phyloP scores from a whole-genome alignment of 139 green algal genomes.

The Micromonas commoda region DNA sequence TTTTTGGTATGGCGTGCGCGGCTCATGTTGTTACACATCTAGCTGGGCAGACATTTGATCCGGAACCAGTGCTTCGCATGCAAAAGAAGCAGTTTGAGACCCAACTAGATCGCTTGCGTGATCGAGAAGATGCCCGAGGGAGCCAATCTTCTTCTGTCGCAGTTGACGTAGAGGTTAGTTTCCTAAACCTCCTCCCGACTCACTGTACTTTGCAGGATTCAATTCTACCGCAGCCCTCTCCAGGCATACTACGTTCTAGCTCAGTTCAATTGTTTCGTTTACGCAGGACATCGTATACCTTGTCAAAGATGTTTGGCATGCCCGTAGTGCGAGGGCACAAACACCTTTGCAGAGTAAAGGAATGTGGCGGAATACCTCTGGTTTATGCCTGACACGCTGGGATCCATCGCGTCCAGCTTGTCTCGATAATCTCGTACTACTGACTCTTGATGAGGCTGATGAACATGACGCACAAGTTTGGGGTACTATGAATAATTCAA shows the following conservation, averaged over 20 bases:
- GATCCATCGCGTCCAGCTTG: slow-evolving; percentile 37
- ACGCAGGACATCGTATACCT: slow-evolving; percentile 43
- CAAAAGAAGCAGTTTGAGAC: slow-evolving; percentile 43
- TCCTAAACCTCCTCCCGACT: too few relatives aligned
- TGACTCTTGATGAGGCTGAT: slow-evolving; percentile 56
- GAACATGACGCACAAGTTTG: slow-evolving; percentile 18
- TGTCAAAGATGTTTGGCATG: slow-evolving; percentile 42
- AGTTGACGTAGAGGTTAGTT: slow-evolving; percentile 24
- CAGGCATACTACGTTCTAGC: too few relatives aligned
- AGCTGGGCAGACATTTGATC: slow-evolving; percentile 51
- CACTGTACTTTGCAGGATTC: too few relatives aligned
- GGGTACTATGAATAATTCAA: too few relatives aligned
- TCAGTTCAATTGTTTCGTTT: slow-evolving; percentile 33
- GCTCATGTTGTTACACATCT: slow-evolving; percentile 72
- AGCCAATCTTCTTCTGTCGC: neutral
- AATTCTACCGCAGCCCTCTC: too few relatives aligned
- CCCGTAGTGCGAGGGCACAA: slow-evolving; percentile 36
- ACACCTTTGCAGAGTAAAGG: neutral
- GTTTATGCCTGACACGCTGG: slow-evolving; percentile 4
- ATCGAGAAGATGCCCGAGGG: slow-evolving; percentile 58
- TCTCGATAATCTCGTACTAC: slow-evolving; percentile 81
- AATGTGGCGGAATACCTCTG: neutral
- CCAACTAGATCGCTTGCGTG: slow-evolving; percentile 58
- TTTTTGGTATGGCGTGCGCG: slow-evolving; percentile 88
- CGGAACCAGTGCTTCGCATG: slow-evolving; percentile 63